Evolutionary conservation across 805 yeast genomes (phyloP).

Genomic region (Candida vaughaniae): DNA sequence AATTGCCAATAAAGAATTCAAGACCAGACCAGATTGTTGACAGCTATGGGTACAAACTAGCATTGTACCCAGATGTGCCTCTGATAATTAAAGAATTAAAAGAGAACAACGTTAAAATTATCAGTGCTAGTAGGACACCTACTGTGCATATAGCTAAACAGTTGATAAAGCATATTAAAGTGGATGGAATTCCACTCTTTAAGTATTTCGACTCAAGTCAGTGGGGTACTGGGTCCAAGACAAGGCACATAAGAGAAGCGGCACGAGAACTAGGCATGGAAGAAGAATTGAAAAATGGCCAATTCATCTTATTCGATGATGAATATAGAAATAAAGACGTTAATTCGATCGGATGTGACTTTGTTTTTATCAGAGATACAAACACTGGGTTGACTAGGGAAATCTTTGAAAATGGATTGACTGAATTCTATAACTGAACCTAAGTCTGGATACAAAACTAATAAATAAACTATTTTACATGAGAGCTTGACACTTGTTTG

Average conservation of each 20-base stretch:
- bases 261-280: conserved; percentile 47
- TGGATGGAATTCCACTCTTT: conserved; percentile 52
- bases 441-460: not conserved
- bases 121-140: conserved; percentile 78
- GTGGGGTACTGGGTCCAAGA: conserved; percentile 69
- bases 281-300: conserved; percentile 43
- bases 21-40: conserved; percentile 46
- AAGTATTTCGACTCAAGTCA: conserved; percentile 56
- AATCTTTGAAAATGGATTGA: conserved; percentile 47
- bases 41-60: conserved; percentile 51
- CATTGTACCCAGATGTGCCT: conserved; percentile 68
- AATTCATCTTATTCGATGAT: conserved; percentile 66
- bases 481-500: no score
- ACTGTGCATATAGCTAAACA: conserved; percentile 76
- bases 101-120: conserved; percentile 47
- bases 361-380: conserved; percentile 62
- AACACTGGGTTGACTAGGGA: conserved; percentile 54
- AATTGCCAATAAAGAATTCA: conserved; percentile 48
- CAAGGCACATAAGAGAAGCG: conserved; percentile 52
- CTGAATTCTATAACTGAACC: conserved; percentile 25
- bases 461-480: no score
- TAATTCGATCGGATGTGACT: conserved; percentile 64
- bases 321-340: conserved; percentile 79
- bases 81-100: conserved; percentile 55
- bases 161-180: conserved; percentile 51